Conservation (phyloP, 2,329 filamentous ascomycete genomes). For the Xylariaceae sp. region DNA sequence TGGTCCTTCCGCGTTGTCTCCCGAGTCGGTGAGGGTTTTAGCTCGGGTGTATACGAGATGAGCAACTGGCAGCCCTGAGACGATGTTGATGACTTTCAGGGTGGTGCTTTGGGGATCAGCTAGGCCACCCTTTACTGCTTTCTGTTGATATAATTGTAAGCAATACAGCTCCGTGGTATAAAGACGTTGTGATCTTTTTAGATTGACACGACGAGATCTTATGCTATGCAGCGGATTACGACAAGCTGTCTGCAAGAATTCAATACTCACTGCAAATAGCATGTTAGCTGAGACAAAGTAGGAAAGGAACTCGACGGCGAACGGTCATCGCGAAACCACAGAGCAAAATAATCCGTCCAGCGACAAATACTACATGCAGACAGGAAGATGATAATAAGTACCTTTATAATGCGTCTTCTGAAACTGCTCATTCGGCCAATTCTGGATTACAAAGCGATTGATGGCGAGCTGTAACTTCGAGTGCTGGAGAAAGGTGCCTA, state of each 20-base stretch:
- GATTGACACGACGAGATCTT: no score
- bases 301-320: neutral
- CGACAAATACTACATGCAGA: no score
- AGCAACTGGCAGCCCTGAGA: constrained; percentile 4
- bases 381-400: neutral
- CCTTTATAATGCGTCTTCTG: constrained; percentile 2
- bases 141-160: no score
- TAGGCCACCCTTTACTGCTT: neutral
- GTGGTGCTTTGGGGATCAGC: neutral
- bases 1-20: neutral
- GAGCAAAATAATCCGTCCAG: no score
- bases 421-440: constrained; percentile 6
- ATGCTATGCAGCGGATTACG: no score
- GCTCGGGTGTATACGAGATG: constrained; percentile 7
- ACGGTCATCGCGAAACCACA: no score
- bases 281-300: neutral
- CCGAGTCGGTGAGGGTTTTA: neutral
- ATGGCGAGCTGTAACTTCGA: constrained; percentile 13
- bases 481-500: constrained; percentile 8
- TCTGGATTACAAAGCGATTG: constrained; percentile 12
- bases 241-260: no score
- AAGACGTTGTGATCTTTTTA: no score
- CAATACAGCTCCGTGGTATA: no score
- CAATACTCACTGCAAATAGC: neutral
- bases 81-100: constrained; percentile 7